Conservation (phyloP, 306 rosid species). For the Myrica gale region DNA sequence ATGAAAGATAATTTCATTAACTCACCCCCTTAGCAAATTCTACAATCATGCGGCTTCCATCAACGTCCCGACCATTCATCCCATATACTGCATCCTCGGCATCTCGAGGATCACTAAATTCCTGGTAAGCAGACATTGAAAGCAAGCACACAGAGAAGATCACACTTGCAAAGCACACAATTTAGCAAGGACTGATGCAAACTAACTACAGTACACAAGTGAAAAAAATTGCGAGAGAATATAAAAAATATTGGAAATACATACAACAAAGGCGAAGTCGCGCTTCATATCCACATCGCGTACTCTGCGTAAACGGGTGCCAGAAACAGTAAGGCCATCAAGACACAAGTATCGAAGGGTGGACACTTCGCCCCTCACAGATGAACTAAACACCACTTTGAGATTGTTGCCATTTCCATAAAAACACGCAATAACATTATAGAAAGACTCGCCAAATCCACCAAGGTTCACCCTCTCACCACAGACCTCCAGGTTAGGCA, state of each 20-base stretch:
- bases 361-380: constrained; percentile 78
- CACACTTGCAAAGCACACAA: constrained; percentile 24
- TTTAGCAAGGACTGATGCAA: background rate
- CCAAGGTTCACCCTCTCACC: constrained; percentile 87
- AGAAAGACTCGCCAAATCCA: constrained; percentile 89
- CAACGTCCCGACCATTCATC: constrained; percentile 74
- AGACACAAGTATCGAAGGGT: constrained; percentile 71
- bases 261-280: constrained; percentile 82
- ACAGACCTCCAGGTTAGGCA: constrained; percentile 74
- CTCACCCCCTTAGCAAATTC: constrained; percentile 79
- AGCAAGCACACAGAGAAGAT: constrained; percentile 24
- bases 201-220: background rate
- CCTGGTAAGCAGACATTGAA: constrained; percentile 49
- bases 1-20: background rate
- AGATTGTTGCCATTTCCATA: constrained; percentile 85
- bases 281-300: constrained; percentile 94
- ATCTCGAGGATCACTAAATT: constrained; percentile 77
- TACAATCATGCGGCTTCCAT: constrained; percentile 71
- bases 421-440: constrained; percentile 81
- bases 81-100: constrained; percentile 83
- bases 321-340: constrained; percentile 92
- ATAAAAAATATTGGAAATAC: constrained; percentile 21
- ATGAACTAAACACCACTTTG: constrained; percentile 85
- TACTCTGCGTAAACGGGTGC: constrained; percentile 88
- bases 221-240: constrained; percentile 10